Evolutionary conservation across 257 asterid species (phyloP).

Genomic region (Rauvolfia tetraphylla): DNA sequence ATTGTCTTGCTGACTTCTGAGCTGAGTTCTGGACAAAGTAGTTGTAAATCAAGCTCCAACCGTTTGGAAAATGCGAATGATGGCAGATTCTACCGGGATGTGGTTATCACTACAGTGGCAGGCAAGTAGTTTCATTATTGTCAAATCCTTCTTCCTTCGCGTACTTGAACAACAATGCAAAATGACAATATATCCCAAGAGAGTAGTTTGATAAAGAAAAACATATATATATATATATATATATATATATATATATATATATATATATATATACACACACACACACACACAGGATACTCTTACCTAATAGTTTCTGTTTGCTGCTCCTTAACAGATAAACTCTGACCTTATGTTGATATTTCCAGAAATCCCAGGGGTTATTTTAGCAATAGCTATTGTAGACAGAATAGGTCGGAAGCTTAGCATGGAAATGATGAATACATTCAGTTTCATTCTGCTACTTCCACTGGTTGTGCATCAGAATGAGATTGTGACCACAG

Average conservation of each 20-base stretch:
- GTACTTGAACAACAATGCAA: not conserved
- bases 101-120: conserved; percentile 67
- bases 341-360: no score
- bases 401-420: conserved; percentile 57
- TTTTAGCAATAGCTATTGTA: conserved; percentile 41
- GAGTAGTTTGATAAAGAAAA: not conserved
- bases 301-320: not conserved
- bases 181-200: no score
- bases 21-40: no score
- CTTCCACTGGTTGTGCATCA: no score
- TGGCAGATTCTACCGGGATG: no score
- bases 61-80: no score
- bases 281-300: not conserved
- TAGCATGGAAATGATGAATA: conserved; percentile 49
- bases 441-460: no score
- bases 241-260: no score
- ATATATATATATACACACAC: no score
- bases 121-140: conserved; percentile 25
- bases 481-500: conserved; percentile 34
- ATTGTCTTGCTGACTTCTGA: conserved; percentile 50
- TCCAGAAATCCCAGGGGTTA: conserved; percentile 56
- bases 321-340: not conserved
- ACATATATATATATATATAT: no score
- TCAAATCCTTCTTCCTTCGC: not conserved
- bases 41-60: no score